Percentiles rank a stretch among this genome's conserved stretches.
Conservation (phyloP, 139 green algal genomes). For the Ulvella scutata region DNA sequence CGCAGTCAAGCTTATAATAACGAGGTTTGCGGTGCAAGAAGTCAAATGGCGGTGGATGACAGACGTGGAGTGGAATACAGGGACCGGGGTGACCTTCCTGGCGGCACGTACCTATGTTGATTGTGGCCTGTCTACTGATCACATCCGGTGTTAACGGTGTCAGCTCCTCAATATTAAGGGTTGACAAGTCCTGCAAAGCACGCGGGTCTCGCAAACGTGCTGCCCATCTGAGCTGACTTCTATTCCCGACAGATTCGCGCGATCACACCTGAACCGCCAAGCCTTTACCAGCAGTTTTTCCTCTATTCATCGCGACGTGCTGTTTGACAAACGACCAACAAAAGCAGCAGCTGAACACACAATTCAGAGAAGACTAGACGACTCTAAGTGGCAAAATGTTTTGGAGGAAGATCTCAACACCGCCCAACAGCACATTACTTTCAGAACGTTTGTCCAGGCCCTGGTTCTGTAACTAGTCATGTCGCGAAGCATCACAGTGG, state of each 20-base stretch:
- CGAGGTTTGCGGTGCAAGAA: too few species aligned
- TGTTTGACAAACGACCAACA: too few species aligned
- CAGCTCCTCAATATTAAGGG: slow-evolving; percentile 68
- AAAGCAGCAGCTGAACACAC: too few species aligned
- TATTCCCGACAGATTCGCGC: neutral
- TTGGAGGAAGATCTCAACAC: too few species aligned
- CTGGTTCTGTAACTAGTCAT: too few species aligned
- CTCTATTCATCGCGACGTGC: neutral
- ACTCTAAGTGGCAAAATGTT: too few species aligned
- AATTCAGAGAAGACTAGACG: too few species aligned
- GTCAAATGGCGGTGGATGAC: neutral
- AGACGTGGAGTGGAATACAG: neutral
- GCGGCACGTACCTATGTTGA: slow-evolving; percentile 88
- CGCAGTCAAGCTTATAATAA: neutral
- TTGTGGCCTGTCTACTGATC: slow-evolving; percentile 95
- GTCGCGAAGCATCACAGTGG: too few species aligned
- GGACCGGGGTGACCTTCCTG: neutral
- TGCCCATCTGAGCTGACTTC: neutral
- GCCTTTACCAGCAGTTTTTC: neutral
- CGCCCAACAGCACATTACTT: too few species aligned
- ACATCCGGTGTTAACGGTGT: slow-evolving; percentile 93
- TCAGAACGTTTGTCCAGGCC: too few species aligned
- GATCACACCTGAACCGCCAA: neutral
- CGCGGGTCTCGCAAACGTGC: neutral
- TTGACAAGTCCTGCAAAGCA: slow-evolving; percentile 68